phyloP scores from a whole-genome alignment of 345 rosid species.

The Sonneratia alba region DNA sequence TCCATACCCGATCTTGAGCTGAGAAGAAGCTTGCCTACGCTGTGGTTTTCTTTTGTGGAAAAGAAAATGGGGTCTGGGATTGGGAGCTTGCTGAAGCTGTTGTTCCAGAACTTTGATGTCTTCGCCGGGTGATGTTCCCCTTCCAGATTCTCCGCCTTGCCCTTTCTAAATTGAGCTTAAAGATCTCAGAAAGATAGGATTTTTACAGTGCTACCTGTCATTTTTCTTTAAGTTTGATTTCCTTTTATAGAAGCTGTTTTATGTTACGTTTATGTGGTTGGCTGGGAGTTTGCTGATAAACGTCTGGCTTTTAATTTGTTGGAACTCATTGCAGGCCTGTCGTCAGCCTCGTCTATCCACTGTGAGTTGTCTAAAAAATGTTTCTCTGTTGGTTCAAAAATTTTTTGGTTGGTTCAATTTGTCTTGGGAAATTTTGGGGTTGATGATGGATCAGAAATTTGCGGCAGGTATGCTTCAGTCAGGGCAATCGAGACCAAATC shows the following conservation, averaged over 20 bases:
- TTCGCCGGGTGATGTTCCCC: slow-evolving; percentile 60
- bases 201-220: neutral
- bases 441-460: slow-evolving; percentile 7
- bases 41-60: too few species aligned
- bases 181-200: neutral
- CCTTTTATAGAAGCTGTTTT: neutral
- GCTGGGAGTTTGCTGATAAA: neutral
- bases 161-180: neutral
- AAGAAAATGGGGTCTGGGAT: slow-evolving; percentile 38
- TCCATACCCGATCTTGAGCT: neutral
- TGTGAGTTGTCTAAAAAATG: slow-evolving; percentile 36
- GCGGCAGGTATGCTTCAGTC: slow-evolving; percentile 67
- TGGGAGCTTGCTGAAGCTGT: slow-evolving; percentile 54
- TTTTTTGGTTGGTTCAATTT: neutral
- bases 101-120: slow-evolving; percentile 71
- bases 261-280: neutral
- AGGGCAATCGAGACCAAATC: slow-evolving; percentile 87
- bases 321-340: slow-evolving; percentile 57
- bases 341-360: slow-evolving; percentile 83
- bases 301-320: neutral
- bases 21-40: neutral
- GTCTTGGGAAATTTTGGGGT: neutral
- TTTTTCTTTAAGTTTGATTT: neutral
- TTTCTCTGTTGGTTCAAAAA: neutral
- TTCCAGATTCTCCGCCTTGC: neutral